phyloP scores from a whole-genome alignment of 192 early-diverging fungal genomes.

The Chytriomyces sp. region DNA sequence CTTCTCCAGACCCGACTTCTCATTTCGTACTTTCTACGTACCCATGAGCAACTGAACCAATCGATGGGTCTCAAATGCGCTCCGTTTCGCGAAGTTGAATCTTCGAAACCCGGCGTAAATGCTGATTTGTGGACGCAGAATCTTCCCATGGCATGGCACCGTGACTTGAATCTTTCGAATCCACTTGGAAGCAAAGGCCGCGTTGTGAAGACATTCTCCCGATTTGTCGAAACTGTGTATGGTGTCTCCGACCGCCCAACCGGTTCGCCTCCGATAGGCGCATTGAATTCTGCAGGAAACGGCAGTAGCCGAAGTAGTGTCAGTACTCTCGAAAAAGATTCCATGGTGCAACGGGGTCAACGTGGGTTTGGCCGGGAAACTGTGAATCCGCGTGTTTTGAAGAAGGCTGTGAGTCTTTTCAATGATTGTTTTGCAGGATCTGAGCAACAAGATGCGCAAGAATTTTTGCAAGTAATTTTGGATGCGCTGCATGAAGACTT shows the following conservation, averaged over 20 bases:
- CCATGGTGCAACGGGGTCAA: not conserved
- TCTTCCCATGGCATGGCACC: conserved; percentile 13
- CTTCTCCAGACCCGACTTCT: conserved; percentile 60
- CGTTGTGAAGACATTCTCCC: conserved; percentile 70
- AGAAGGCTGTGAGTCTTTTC: conserved; percentile 1
- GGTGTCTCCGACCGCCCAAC: conserved; percentile 42
- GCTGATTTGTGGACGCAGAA: too few species aligned
- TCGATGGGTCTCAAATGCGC: not conserved
- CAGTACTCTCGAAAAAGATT: not conserved
- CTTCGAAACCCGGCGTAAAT: not conserved
- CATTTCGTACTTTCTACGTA: conserved; percentile 26
- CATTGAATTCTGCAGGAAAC: conserved; percentile 40
- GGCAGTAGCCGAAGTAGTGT: not conserved
- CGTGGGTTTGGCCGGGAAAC: not conserved
- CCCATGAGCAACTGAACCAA: not conserved
- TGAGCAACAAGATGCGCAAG: conserved; percentile 93
- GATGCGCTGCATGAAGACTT: conserved; percentile 83
- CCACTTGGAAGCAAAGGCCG: conserved; percentile 65
- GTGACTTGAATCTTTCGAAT: conserved; percentile 61
- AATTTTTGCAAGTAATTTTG: conserved; percentile 82
- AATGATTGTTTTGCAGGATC: conserved; percentile 74
- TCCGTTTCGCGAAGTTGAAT: conserved; percentile 23
- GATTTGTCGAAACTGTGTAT: conserved; percentile 64
- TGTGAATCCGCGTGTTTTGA: conserved; percentile 10
- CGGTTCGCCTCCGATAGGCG: conserved; percentile 68